Evolutionary conservation across 2,329 filamentous ascomycete species (phyloP), one percentile per base, ranked within the genome.

Genomic region (Aspergillus novoparasiticus): DNA sequence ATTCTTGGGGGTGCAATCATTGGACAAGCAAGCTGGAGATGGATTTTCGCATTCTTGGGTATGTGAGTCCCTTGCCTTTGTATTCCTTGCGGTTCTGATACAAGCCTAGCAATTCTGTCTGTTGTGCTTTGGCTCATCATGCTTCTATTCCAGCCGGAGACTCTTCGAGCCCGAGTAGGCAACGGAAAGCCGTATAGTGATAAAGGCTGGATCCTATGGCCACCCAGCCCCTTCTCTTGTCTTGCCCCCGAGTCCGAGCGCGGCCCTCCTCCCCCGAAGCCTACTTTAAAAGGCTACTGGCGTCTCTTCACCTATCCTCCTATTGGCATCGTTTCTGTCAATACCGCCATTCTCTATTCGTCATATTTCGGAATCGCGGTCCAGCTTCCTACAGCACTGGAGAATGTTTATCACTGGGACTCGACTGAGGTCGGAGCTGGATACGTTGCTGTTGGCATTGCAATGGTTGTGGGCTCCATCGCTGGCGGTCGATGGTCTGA

Each of bases 141-240:
- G 23, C 32, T 76, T 23, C 74, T 82, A 58, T 76, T 75, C 60
- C 78, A 83, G 8, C 82, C 82, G 0, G 82, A 84, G 65, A 84
- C 82, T 2, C 72, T 83, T 10, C 77, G 81, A 30, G 74, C 76
- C 6, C 69, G 80, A 2, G 82, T 82, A 2, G 82, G 82, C 5
- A 81, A 82, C 59, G 81, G 80, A 19, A 66, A 69, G 19, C 19
- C 59, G 5, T 63, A 63, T 10, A 23, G 10, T 16, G 21, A 48
- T 3, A 61, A 65, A 14, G 60, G 23, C 26, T 70, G 55, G 16
- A 36, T 51, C 6, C 10, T 51, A n/a, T 51, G 48, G 48, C 48
- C 48, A 3, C 48, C 48, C 14, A 32, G 4, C n/a, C 48, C 48
- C 0, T 34, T 51, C 16, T 51, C 48, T 1, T 51, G 28, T 4